Evolutionary conservation across 352 stramenopile genomes (phyloP), one percentile per base, ranked within the genome.

Genomic region (Blastocystis sp.): DNA sequence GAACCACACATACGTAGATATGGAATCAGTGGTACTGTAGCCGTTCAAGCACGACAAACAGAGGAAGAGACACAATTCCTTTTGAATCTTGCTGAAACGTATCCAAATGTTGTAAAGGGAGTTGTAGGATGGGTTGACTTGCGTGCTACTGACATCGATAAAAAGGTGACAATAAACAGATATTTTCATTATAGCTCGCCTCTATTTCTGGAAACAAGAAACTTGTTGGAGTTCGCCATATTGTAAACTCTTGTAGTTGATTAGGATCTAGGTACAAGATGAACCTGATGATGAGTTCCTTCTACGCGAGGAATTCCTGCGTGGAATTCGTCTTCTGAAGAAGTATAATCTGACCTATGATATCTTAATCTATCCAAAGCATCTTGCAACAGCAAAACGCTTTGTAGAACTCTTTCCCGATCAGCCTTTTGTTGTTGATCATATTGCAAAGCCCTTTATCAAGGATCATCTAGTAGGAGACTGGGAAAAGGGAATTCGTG

Each of bases 291-390:
- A 77, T 30, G 62, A 81, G 19, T 88, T 77, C 40, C 42, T 88
- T n/a, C n/a, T 88, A 3, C 58, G 57, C 22, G 48, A 68, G 35
- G 27, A 76, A n/a, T 88, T 88, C 33, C 62, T 73, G 1, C 58
- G 53, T 2, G 77, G 77, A 17, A 66, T 88, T 33, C 15, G 44
- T 5, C 77, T 88, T 51, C 62, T 88, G 24, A 88, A 88, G 77
- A 88, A 88, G 48, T 88, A 88, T 42, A 77, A 88, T 78, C 62
- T 88, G 0, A 88, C 77, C 0, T 88, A 88, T 53, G 77, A 88
- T 48, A 88, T 88, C 40, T 11, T 88, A 19, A 88, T 88, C 62
- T 88, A 77, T 42, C 77, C 77, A 0, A 88, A 88, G 62, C 77
- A 88, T 30, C 54, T 88, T 24, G 44, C 24, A 51, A 59, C 48